phyloP scores from a whole-genome alignment of 805 yeast genomes.

The Schwanniomyces pseudopolymorphus region DNA sequence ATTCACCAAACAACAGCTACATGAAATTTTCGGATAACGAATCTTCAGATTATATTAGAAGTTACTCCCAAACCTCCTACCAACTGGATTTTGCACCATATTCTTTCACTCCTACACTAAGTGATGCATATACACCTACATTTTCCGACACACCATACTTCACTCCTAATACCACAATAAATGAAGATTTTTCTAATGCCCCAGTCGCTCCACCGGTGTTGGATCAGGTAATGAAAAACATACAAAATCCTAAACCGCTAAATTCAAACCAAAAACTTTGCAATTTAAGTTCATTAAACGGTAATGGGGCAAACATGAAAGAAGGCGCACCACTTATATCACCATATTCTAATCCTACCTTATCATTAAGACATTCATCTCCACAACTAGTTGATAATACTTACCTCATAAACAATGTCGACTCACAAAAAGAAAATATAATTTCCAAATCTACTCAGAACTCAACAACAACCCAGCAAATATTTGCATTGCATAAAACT shows the following conservation, averaged over 20 bases:
- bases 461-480: neutral
- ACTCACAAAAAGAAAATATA: slow-evolving; percentile 12
- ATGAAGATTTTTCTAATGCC: slow-evolving; percentile 2
- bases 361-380: slow-evolving; percentile 9
- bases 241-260: neutral
- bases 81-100: slow-evolving; percentile 6
- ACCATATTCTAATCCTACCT: neutral
- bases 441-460: neutral
- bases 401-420: slow-evolving; percentile 19
- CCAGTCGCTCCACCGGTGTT: neutral
- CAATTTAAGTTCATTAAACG: slow-evolving; percentile 15
- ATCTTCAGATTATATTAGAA: neutral
- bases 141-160: slow-evolving; percentile 16
- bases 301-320: slow-evolving; percentile 7
- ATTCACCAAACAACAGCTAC: neutral
- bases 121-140: slow-evolving; percentile 19
- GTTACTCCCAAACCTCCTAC: neutral
- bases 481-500: neutral
- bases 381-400: slow-evolving; percentile 13
- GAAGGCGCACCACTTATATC: slow-evolving; percentile 1
- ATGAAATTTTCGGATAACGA: neutral
- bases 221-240: neutral
- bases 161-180: slow-evolving; percentile 14
- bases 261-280: slow-evolving; percentile 10
- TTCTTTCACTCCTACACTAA: slow-evolving; percentile 16